Evolutionary conservation across 2,329 filamentous ascomycete species (phyloP).

Genomic region (Aspergillus udagawae): DNA sequence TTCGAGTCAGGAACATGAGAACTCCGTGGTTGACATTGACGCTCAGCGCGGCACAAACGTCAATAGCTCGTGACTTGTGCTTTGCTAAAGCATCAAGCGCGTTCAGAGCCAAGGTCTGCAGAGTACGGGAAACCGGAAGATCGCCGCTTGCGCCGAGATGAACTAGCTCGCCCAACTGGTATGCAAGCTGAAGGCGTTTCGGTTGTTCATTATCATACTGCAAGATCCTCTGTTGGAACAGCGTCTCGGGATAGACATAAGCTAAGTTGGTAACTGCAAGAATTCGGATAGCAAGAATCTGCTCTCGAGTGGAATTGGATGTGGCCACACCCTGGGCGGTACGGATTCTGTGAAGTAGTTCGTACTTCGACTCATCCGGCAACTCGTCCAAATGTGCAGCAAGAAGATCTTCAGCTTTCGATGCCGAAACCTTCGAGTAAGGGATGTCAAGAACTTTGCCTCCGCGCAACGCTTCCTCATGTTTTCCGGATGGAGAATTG

Average conservation of each 20-base stretch:
- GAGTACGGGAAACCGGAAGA: constrained; percentile 63
- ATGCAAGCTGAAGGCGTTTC: constrained; percentile 80
- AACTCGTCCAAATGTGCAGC: constrained; percentile 55
- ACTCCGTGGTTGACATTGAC: constrained; percentile 96
- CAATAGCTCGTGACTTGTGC: constrained; percentile 69
- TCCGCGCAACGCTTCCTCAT: constrained; percentile 35
- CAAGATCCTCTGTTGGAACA: constrained; percentile 82
- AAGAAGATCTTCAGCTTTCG: constrained; percentile 35
- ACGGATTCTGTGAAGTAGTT: constrained; percentile 77
- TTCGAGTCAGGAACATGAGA: constrained; percentile 86
- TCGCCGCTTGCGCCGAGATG: constrained; percentile 73
- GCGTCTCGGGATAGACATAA: constrained; percentile 77
- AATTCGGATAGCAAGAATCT: constrained; percentile 74
- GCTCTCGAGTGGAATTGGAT: constrained; percentile 63
- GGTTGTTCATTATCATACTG: constrained; percentile 87
- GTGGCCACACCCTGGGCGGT: constrained; percentile 74
- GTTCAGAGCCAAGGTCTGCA: constrained; percentile 78
- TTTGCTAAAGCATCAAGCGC: constrained; percentile 81
- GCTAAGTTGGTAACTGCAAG: constrained; percentile 87
- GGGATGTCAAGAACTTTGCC: constrained; percentile 63
- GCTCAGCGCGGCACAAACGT: constrained; percentile 86
- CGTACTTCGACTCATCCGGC: constrained; percentile 71
- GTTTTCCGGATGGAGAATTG: constrained; percentile 33
- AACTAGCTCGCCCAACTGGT: constrained; percentile 87
- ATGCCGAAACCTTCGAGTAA: constrained; percentile 41